Percentiles rank a stretch among this genome's conserved stretches.
Conservation (phyloP, 305 asterid genomes). For the Coffea humblotiana region DNA sequence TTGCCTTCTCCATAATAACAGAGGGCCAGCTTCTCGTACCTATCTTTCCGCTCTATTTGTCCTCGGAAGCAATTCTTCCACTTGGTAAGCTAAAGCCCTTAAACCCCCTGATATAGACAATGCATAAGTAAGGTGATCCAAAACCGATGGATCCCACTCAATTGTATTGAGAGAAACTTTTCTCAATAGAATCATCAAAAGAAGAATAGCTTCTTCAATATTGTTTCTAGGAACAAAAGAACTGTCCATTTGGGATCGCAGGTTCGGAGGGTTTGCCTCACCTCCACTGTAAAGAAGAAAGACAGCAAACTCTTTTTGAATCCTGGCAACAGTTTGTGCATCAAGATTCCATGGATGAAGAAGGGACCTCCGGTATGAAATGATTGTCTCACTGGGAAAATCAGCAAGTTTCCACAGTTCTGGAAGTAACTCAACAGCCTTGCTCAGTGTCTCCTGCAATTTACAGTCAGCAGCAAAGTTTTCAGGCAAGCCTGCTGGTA, state of each 20-base stretch:
- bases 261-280: slow-evolving; percentile 71
- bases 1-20: slow-evolving; percentile 78
- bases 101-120: slow-evolving; percentile 76
- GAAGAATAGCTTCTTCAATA: slow-evolving; percentile 88
- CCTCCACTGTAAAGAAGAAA: slow-evolving; percentile 84
- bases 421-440: slow-evolving; percentile 87
- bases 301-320: slow-evolving; percentile 78
- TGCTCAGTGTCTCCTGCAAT: slow-evolving; percentile 82
- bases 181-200: slow-evolving; percentile 69
- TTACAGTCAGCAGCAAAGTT: slow-evolving; percentile 76
- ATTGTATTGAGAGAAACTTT: slow-evolving; percentile 60
- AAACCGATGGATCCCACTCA: slow-evolving; percentile 83
- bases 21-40: slow-evolving; percentile 68
- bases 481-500: slow-evolving; percentile 92
- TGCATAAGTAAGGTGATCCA: slow-evolving; percentile 86
- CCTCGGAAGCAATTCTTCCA: slow-evolving; percentile 84
- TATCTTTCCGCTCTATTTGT: slow-evolving; percentile 53
- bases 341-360: slow-evolving; percentile 86
- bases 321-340: slow-evolving; percentile 57
- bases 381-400: slow-evolving; percentile 62
- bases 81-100: slow-evolving; percentile 67
- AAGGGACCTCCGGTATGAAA: slow-evolving; percentile 85
- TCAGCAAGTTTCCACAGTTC: slow-evolving; percentile 78
- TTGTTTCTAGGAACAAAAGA: slow-evolving; percentile 78
- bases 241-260: slow-evolving; percentile 71